A percentile compares a stretch with the other conserved stretches of the same genome.
Evolutionary conservation across 805 yeast genomes (phyloP).

Genomic region (Nakazawaea ishiwadae): DNA sequence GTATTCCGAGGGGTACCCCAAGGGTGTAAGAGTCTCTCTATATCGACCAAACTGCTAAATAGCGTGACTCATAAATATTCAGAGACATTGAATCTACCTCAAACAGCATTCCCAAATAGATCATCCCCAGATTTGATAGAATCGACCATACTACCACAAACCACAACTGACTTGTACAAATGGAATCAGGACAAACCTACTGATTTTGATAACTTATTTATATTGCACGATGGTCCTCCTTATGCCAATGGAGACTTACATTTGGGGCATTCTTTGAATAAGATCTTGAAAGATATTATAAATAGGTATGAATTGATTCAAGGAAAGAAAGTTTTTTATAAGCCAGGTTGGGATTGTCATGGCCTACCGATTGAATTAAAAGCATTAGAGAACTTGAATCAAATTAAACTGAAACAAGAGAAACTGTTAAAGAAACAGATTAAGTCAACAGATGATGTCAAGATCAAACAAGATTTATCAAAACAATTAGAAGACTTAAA

Average conservation of each 20-base stretch:
- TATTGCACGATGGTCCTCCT: constrained; percentile 96
- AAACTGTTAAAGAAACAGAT: constrained; percentile 24
- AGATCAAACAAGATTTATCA: background rate
- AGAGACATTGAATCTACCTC: constrained; percentile 58
- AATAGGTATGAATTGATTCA: constrained; percentile 61
- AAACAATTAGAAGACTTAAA: constrained; percentile 15
- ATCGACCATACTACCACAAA: constrained; percentile 40
- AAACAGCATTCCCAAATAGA: constrained; percentile 61
- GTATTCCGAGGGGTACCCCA: too few species aligned
- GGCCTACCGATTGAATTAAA: constrained; percentile 95
- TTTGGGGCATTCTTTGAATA: constrained; percentile 88
- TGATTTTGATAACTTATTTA: constrained; percentile 41
- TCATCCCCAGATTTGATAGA: constrained; percentile 42
- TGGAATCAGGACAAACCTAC: constrained; percentile 43
- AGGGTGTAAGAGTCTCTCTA: background rate
- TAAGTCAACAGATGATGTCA: constrained; percentile 15
- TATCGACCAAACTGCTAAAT: background rate
- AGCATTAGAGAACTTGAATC: constrained; percentile 49
- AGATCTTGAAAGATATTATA: constrained; percentile 82
- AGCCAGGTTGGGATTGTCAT: constrained; percentile 99
- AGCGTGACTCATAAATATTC: constrained; percentile 36
- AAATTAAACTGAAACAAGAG: constrained; percentile 22
- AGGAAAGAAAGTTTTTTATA: constrained; percentile 62
- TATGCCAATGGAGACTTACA: constrained; percentile 96
- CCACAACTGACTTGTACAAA: constrained; percentile 57